Evolutionary conservation across 768 basidiomycete species (phyloP).

Genomic region (Calocera viscosa): DNA sequence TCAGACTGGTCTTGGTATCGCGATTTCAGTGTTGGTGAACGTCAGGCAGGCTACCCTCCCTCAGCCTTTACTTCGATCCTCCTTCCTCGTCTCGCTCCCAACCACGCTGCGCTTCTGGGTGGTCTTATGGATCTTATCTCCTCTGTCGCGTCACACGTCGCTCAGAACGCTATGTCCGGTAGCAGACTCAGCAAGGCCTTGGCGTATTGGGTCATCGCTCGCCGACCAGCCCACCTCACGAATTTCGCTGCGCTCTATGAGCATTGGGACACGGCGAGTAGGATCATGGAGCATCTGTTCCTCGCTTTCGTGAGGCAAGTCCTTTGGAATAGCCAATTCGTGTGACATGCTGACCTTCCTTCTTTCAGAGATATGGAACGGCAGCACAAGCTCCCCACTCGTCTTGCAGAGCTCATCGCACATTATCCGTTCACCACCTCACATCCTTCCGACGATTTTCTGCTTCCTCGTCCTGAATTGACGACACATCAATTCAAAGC

Average conservation of each 20-base stretch:
- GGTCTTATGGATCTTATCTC: conserved; percentile 51
- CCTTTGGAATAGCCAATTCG: neutral
- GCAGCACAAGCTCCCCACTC: conserved; percentile 46
- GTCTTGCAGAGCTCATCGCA: conserved; percentile 56
- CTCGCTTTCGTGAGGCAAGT: conserved; percentile 55
- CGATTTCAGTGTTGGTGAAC: conserved; percentile 49
- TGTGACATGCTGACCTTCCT: neutral
- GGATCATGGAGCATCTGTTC: conserved; percentile 66
- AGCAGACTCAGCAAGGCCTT: conserved; percentile 64
- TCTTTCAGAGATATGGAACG: conserved; percentile 9
- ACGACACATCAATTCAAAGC: conserved; percentile 54
- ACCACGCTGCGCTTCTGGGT: conserved; percentile 47
- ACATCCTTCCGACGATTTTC: conserved; percentile 26
- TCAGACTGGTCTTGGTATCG: conserved; percentile 49
- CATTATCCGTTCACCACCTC: conserved; percentile 48
- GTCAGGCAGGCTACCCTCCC: conserved; percentile 44
- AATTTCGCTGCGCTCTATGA: conserved; percentile 40
- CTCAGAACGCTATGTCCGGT: conserved; percentile 59
- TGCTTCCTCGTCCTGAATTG: conserved; percentile 53
- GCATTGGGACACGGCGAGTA: conserved; percentile 61
- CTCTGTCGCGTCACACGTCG: conserved; percentile 57
- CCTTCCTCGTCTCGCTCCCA: conserved; percentile 44
- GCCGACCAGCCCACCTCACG: neutral
- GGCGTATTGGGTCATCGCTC: conserved; percentile 55
- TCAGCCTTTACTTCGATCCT: conserved; percentile 52